Conservation (phyloP, 768 basidiomycete species). For the Mycena pura region DNA sequence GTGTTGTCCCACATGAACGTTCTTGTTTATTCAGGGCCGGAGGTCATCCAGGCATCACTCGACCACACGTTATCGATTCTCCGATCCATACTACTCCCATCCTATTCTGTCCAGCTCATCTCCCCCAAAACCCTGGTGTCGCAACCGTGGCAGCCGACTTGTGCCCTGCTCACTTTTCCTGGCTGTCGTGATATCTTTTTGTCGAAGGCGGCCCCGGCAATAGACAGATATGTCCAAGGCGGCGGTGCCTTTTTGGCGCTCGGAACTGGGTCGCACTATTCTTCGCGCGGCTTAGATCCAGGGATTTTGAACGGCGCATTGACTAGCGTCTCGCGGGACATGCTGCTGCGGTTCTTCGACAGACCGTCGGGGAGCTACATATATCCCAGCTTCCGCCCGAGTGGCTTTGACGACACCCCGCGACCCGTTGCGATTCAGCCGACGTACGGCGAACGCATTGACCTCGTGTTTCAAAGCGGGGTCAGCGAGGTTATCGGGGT, state of each 20-base stretch:
- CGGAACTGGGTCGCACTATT: constrained; percentile 59
- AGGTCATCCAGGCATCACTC: constrained; percentile 55
- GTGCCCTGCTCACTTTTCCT: constrained; percentile 84
- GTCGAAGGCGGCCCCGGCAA: constrained; percentile 47
- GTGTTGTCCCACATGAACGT: constrained; percentile 63
- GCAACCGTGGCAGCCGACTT: constrained; percentile 80
- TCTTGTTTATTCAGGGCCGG: constrained; percentile 73
- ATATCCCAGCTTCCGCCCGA: constrained; percentile 32
- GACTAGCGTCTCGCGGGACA: constrained; percentile 31
- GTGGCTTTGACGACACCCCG: constrained; percentile 15
- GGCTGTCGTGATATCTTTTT: constrained; percentile 55
- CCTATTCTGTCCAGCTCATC: constrained; percentile 81
- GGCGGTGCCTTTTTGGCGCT: constrained; percentile 80
- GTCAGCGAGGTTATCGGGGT: constrained; percentile 39
- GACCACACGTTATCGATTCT: constrained; percentile 54
- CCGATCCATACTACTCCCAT: constrained; percentile 64
- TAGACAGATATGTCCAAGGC: constrained; percentile 64
- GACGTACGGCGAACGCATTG: constrained; percentile 32
- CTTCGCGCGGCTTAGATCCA: constrained; percentile 41
- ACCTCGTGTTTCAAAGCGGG: constrained; percentile 37
- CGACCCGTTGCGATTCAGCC: constrained; percentile 26
- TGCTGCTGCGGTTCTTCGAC: constrained; percentile 46
- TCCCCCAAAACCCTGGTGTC: constrained; percentile 59
- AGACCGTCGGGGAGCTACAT: constrained; percentile 40
- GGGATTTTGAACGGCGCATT: constrained; percentile 48